Base-by-base conservation (phyloP, 768 basidiomycete species). In the Rickenella mellea region DNA sequence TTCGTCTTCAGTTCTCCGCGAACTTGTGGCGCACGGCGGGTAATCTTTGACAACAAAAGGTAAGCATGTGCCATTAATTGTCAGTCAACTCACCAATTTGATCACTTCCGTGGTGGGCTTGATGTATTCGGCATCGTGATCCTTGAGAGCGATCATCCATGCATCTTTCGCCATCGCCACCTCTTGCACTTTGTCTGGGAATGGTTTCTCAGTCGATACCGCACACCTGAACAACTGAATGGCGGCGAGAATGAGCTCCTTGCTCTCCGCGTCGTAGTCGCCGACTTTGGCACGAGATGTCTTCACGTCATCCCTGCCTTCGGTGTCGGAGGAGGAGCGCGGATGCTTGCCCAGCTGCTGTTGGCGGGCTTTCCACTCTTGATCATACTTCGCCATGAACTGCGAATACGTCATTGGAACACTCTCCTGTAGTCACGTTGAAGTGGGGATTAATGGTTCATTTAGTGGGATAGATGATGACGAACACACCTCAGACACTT, bases 241-340 rank as follows among this genome's bases (percentile, higher is more conserved):
- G 12, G 59, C 55, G 5, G 39, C 45, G 7, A 39, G 35, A n/a
- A 59, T 47, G 6, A 54, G 24, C 19, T 56, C 49, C 40, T 55
- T 44, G 0, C 44, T 46, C 7, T 46, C 35, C 3, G 47, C 39
- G 11, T 55, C 47, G 27, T 43, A 55, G 40, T 56, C 50, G 38
- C 35, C 39, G n/a, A 48, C 50, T 25, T 45, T 47, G 9, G 51
- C n/a, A n/a, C n/a, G n/a, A n/a, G n/a, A n/a, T n/a, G n/a, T n/a
- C n/a, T n/a, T n/a, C n/a, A n/a, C n/a, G n/a, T n/a, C n/a, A n/a
- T n/a, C n/a, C n/a, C n/a, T n/a, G n/a, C n/a, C n/a, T n/a, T n/a
- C n/a, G n/a, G n/a, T n/a, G n/a, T n/a, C n/a, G n/a, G n/a, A n/a
- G n/a, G n/a, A n/a, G n/a, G n/a, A n/a, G n/a, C n/a, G n/a, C n/a